These are phyloP conservation scores for Musa troglodytarum DNA, from an alignment of 176 grass and related monocot species.

Conservation along the genomic window DNA sequence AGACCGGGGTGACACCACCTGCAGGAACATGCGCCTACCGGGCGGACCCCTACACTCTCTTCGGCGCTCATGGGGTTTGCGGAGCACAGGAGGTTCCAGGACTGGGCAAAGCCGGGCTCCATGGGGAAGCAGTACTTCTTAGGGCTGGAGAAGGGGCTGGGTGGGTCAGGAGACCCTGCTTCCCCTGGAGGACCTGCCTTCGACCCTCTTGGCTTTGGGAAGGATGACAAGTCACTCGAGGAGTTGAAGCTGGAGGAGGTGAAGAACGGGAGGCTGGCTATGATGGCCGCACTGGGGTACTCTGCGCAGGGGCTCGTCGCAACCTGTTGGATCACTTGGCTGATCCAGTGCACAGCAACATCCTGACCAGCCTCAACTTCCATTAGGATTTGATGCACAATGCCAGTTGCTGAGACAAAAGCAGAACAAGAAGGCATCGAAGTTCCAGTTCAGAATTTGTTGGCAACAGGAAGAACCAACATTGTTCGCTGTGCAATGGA, in stretches of 20 bases:
- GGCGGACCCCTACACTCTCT: conserved; percentile 92
- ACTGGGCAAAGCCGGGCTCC: conserved; percentile 80
- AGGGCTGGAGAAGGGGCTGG: conserved; percentile 66
- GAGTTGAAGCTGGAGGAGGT: conserved; percentile 84
- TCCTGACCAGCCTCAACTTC: conserved; percentile 96
- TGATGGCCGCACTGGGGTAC: conserved; percentile 67
- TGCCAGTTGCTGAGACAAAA: no score
- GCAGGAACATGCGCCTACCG: conserved; percentile 82
- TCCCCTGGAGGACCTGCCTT: conserved; percentile 80
- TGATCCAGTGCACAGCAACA: conserved; percentile 84
- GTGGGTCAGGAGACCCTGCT: conserved; percentile 56
- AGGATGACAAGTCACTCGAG: conserved; percentile 60
- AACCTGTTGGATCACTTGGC: conserved; percentile 83
- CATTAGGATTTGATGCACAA: conserved; percentile 24
- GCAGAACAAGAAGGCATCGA: no score
- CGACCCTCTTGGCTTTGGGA: conserved; percentile 80
- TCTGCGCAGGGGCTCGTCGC: conserved; percentile 56
- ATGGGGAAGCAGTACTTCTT: conserved; percentile 92
- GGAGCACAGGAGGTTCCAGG: conserved; percentile 92
- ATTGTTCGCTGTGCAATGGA: not conserved
- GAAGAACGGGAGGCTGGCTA: conserved; percentile 76
- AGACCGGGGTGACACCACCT: conserved; percentile 69
- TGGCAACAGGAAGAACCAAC: no score
- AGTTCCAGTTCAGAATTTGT: no score
- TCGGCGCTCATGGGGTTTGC: conserved; percentile 92